Conservation (phyloP, 768 basidiomycete species). For the Tylopilus plumbeoviolaceoides region DNA sequence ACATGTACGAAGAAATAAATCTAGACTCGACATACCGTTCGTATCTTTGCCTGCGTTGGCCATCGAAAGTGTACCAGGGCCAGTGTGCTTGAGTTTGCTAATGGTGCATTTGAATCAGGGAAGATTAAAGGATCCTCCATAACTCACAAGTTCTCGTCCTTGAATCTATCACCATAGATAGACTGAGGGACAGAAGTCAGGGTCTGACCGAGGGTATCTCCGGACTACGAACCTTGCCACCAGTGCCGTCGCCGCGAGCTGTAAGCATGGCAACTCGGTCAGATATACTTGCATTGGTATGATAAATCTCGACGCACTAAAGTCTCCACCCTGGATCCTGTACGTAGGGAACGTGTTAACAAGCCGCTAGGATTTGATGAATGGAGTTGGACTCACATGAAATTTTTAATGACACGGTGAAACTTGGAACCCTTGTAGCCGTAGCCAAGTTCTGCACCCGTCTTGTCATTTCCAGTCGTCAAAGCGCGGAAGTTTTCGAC, state of each 20-base stretch:
- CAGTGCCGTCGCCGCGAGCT: constrained; percentile 86
- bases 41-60: constrained; percentile 92
- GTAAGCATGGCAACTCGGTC: constrained; percentile 7
- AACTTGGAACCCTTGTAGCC: constrained; percentile 96
- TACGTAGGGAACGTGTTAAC: constrained; percentile 1
- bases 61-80: constrained; percentile 87
- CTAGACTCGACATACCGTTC: constrained; percentile 56
- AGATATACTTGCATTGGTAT: constrained; percentile 14
- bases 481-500: constrained; percentile 97
- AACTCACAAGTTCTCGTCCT: constrained; percentile 92
- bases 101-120: background rate
- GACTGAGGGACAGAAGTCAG: constrained; percentile 43
- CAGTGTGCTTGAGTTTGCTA: constrained; percentile 95
- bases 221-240: constrained; percentile 64
- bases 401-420: constrained; percentile 93
- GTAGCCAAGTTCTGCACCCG: constrained; percentile 61
- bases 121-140: background rate
- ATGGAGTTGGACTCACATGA: constrained; percentile 56
- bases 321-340: constrained; percentile 98
- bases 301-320: constrained; percentile 56
- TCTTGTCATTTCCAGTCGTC: constrained; percentile 75
- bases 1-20: background rate
- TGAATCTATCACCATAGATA: constrained; percentile 87
- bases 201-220: background rate
- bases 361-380: background rate